Conservation (phyloP, 2,329 filamentous ascomycete species). For the Talaromyces sp. region DNA sequence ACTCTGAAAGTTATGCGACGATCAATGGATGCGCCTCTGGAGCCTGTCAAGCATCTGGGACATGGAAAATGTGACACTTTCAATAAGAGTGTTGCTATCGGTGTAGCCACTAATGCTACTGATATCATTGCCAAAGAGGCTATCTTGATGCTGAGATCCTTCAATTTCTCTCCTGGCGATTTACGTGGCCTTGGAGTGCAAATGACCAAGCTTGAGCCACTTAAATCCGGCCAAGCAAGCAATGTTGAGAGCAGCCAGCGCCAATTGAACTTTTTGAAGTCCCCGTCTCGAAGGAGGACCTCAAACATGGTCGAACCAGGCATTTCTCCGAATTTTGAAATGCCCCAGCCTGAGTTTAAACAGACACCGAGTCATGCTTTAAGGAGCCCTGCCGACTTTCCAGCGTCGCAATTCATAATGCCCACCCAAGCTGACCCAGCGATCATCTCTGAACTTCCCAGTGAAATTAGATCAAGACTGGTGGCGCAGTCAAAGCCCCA, state of each 20-base stretch:
- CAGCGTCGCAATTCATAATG: conserved; percentile 89
- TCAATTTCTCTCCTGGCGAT: conserved; percentile 85
- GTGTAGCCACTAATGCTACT: conserved; percentile 77
- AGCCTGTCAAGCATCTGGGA: conserved; percentile 89
- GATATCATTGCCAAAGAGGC: conserved; percentile 77
- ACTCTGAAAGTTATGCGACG: conserved; percentile 95
- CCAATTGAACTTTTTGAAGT: conserved; percentile 57
- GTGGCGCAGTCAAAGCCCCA: conserved; percentile 57
- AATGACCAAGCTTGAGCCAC: conserved; percentile 85
- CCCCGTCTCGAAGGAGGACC: conserved; percentile 34
- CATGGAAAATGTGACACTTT: conserved; percentile 94
- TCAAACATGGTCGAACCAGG: conserved; percentile 34
- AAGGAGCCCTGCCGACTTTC: conserved; percentile 72
- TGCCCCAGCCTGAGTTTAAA: conserved; percentile 29
- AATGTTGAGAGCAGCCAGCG: conserved; percentile 70
- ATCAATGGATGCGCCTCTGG: conserved; percentile 80
- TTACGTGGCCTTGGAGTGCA: conserved; percentile 90
- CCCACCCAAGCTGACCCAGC: conserved; percentile 76
- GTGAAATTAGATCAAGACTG: conserved; percentile 77
- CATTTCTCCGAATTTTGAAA: conserved; percentile 43
- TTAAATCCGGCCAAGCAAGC: conserved; percentile 61
- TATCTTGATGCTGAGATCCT: conserved; percentile 78
- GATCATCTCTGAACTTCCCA: conserved; percentile 81
- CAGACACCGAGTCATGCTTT: conserved; percentile 36
- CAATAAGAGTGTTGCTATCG: conserved; percentile 83